A percentile compares a stretch with the other conserved stretches of the same genome.
phyloP scores from a whole-genome alignment of 768 basidiomycete species.

The Trametes meyenii region DNA sequence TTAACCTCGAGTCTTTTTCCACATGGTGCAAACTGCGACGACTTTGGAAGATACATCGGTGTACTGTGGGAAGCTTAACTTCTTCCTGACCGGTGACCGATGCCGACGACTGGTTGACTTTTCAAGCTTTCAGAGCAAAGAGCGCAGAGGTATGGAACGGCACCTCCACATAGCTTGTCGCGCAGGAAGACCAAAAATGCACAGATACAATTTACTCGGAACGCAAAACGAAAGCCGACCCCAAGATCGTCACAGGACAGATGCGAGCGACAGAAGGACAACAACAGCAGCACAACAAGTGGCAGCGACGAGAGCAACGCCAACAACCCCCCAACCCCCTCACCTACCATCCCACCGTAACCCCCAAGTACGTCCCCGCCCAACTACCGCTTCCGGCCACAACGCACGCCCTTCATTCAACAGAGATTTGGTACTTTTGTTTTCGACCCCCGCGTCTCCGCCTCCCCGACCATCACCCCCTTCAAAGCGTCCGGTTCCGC shows the following conservation, averaged over 20 bases:
- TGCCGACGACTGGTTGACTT: too few species aligned
- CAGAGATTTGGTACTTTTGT: slow-evolving; percentile 21
- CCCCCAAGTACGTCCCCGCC: neutral
- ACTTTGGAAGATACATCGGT: too few species aligned
- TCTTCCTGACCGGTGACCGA: too few species aligned
- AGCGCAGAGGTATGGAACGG: neutral
- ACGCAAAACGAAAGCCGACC: slow-evolving; percentile 10
- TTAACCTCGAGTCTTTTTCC: too few species aligned
- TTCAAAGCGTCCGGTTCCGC: neutral
- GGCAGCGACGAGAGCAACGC: slow-evolving; percentile 9
- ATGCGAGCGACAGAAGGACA: slow-evolving; percentile 4
- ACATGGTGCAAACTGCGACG: too few species aligned
- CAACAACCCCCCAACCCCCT: neutral
- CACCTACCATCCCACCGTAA: neutral
- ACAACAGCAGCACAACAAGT: slow-evolving; percentile 15
- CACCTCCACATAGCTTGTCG: too few species aligned
- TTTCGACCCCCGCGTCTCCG: neutral
- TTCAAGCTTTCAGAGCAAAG: too few species aligned
- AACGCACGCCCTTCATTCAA: slow-evolving; percentile 8
- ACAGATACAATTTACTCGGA: neutral
- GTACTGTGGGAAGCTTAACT: too few species aligned
- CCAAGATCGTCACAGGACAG: slow-evolving; percentile 11
- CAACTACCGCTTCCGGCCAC: neutral
- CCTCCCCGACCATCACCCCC: neutral
- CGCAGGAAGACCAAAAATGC: too few species aligned